Conservation (phyloP, 2,329 filamentous ascomycete genomes). For the Talaromyces sp. region DNA sequence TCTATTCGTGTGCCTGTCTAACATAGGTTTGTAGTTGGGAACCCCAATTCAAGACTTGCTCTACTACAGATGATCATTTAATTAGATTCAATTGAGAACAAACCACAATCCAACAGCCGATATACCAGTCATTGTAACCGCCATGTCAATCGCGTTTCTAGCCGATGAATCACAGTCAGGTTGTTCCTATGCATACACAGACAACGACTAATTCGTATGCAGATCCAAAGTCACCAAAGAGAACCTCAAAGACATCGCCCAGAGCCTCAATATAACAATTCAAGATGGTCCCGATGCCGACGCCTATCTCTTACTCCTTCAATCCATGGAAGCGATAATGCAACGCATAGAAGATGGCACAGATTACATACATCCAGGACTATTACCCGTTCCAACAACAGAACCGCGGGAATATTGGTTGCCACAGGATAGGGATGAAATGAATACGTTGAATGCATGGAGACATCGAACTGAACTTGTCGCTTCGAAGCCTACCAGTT, state of each 20-base stretch:
- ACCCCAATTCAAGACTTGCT: too few species aligned
- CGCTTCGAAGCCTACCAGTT: constrained; percentile 24
- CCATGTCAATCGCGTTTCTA: constrained; percentile 10
- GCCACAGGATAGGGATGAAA: constrained; percentile 21
- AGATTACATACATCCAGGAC: constrained; percentile 37
- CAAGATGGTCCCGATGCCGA: constrained; percentile 4
- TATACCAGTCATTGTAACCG: neutral
- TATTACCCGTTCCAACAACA: constrained; percentile 23
- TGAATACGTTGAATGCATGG: constrained; percentile 46
- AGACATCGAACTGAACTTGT: constrained; percentile 35
- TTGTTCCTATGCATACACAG: neutral
- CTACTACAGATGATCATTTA: neutral
- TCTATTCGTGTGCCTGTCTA: neutral
- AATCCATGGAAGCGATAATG: constrained; percentile 26
- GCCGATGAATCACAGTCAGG: constrained; percentile 3
- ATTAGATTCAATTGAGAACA: neutral
- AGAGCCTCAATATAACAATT: constrained; percentile 3
- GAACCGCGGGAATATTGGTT: constrained; percentile 21
- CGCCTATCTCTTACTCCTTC: constrained; percentile 27
- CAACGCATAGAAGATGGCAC: constrained; percentile 26
- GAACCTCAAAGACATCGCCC: neutral
- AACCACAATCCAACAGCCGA: neutral
- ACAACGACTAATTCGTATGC: neutral
- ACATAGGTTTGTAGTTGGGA: neutral
- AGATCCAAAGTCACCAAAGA: constrained; percentile 10